A percentile compares a stretch with the other conserved stretches of the same genome.
phyloP scores from a whole-genome alignment of 1,284 basidiomycete species.

The Sanghuangporus baumii region DNA sequence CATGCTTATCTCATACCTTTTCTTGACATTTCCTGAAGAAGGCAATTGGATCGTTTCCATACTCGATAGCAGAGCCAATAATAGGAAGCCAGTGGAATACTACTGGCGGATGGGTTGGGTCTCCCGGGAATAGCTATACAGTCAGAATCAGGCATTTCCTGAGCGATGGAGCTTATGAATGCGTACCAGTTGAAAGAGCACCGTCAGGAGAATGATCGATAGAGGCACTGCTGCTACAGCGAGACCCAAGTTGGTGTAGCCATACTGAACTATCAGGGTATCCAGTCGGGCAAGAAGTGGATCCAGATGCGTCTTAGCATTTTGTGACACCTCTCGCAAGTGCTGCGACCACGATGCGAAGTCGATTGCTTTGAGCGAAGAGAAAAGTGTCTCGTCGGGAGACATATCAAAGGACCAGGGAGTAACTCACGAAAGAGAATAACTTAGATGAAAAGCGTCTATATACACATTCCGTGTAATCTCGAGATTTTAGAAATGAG shows the following conservation, averaged over 20 bases:
- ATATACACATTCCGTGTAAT: background rate
- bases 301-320: background rate
- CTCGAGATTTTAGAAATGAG: background rate
- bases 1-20: constrained; percentile 64
- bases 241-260: background rate
- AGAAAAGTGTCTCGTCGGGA: background rate
- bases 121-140: constrained; percentile 45
- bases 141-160: background rate
- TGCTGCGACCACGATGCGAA: background rate
- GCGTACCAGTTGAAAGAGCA: constrained; percentile 39
- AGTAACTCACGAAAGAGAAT: background rate
- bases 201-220: constrained; percentile 37
- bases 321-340: background rate
- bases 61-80: constrained; percentile 68
- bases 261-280: background rate
- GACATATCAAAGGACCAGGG: background rate
- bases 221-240: constrained; percentile 20
- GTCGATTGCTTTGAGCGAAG: background rate
- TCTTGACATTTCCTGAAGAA: constrained; percentile 73
- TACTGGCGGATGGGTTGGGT: constrained; percentile 62
- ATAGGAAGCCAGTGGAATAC: constrained; percentile 78
- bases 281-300: constrained; percentile 1
- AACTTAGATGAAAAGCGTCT: background rate
- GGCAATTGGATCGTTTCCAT: constrained; percentile 76
- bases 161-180: background rate